A percentile compares a stretch with the other conserved stretches of the same genome.
These are phyloP conservation scores for Lecanicillium sp. DNA, from an alignment of 2,329 filamentous ascomycete genomes.

Conservation along the genomic window DNA sequence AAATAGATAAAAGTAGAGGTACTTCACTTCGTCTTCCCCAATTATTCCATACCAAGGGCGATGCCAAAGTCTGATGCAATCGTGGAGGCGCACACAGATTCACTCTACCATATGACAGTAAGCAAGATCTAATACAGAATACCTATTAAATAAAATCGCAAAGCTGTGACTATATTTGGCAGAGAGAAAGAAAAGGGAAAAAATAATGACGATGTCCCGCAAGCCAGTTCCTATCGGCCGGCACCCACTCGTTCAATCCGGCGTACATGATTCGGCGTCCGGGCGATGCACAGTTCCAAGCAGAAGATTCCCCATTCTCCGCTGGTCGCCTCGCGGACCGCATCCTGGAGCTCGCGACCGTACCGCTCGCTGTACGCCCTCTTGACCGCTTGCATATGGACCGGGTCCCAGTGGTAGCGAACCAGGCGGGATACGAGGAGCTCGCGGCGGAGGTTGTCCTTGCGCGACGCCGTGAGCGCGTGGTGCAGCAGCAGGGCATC, in stretches of 20 bases:
- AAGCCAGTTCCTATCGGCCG: conserved; percentile 1
- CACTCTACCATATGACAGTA: too few relatives aligned
- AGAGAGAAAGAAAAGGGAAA: too few relatives aligned
- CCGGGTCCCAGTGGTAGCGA: conserved; percentile 84
- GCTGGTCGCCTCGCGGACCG: conserved; percentile 69
- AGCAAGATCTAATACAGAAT: too few relatives aligned
- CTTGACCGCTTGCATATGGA: conserved; percentile 76
- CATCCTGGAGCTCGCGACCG: conserved; percentile 64
- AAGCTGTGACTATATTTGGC: too few relatives aligned
- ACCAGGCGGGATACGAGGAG: conserved; percentile 83
- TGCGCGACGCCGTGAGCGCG: conserved; percentile 68
- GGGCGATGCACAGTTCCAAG: conserved; percentile 58
- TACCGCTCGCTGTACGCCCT: conserved; percentile 75
- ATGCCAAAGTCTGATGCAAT: too few relatives aligned
- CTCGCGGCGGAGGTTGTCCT: conserved; percentile 71
- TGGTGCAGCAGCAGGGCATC: conserved; percentile 89
- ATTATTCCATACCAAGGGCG: too few relatives aligned
- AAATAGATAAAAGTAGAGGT: conserved; percentile 4
- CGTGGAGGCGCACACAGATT: too few relatives aligned
- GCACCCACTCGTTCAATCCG: conserved; percentile 36
- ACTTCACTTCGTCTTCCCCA: too few relatives aligned
- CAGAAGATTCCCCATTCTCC: conserved; percentile 76
- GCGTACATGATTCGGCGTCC: conserved; percentile 55
- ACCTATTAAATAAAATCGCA: too few relatives aligned
- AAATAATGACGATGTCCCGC: too few relatives aligned